Evolutionary conservation across 257 asterid species (phyloP), one percentile per base, ranked within the genome.

Genomic region (Cruciata laevipes): DNA sequence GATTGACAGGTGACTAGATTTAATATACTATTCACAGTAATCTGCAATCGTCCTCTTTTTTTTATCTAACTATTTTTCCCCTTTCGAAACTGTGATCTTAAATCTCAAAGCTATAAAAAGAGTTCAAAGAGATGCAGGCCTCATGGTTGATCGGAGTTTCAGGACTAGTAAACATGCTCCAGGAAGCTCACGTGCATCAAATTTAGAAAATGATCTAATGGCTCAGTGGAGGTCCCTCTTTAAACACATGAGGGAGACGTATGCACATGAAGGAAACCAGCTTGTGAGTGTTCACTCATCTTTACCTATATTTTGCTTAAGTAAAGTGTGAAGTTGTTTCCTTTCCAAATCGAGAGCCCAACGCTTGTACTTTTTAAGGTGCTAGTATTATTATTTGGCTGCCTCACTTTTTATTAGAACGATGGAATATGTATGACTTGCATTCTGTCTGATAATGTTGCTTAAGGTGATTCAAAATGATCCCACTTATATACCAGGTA

Each of bases 181-280:
- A 51, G 84, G 75, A 76, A 80, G 75, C 65, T 66, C 71, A 44
- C 57, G 33, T 20, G 56, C 65, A 61, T 75, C 86, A 31, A 74
- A 76, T 61, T 52, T 83, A 63, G 96, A 85, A 77, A 76, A 86
- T 58, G 78, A 83, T 75, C 78, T 90, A 68, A 81, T 74, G 87
- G 51, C 76, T 63, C 89, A 81, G 25, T 90, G 97, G 97, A 83
- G 83, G 65, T 83, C 93, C 70, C 97, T 90, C 73, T 90, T 86
- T 78, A 81, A 69, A 66, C 83, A 77, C 59, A 86, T 82, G 88
- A 82, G 89, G 47, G 77, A 66, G 58, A 79, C 71, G 68, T 83
- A 79, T 81, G 86, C 76, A 69, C 71, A 68, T 17, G 97, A 90
- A 82, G 77, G 72, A 63, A 84, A 74, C 71, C 84, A 85, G 78